Conservation (phyloP, 2,329 filamentous ascomycete genomes). For the Seiridium unicorne region DNA sequence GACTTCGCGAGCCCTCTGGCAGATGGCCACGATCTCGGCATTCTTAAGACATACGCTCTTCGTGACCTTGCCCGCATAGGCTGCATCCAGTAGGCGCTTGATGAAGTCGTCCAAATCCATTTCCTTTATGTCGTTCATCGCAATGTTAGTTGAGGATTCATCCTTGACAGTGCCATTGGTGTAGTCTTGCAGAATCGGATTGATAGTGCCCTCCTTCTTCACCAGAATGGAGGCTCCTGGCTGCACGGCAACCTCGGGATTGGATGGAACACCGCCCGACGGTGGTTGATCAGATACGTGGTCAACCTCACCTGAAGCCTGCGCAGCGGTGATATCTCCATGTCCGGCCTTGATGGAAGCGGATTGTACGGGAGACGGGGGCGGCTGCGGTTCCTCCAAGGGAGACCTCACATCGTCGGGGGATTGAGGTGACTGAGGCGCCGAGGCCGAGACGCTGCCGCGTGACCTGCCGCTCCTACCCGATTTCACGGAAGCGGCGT, state of each 20-base stretch:
- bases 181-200: constrained; percentile 52
- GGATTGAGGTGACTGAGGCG: constrained; percentile 40
- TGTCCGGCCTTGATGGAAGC: constrained; percentile 70
- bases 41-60: constrained; percentile 98
- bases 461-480: constrained; percentile 58
- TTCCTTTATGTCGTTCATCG: constrained; percentile 87
- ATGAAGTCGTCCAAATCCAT: constrained; percentile 98
- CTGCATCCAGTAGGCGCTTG: constrained; percentile 87
- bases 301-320: constrained; percentile 87
- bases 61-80: constrained; percentile 93
- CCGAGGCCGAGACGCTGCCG: constrained; percentile 41
- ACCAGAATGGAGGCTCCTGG: constrained; percentile 89
- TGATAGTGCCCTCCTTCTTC: constrained; percentile 71
- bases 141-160: constrained; percentile 55
- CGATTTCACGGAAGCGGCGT: constrained; percentile 74
- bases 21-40: constrained; percentile 93
- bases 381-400: constrained; percentile 54
- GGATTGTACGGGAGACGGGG: constrained; percentile 85
- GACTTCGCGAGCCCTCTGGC: constrained; percentile 81
- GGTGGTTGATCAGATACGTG: constrained; percentile 90
- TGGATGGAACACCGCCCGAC: constrained; percentile 59
- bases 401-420: constrained; percentile 37
- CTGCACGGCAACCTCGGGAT: constrained; percentile 56
- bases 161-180: constrained; percentile 44
- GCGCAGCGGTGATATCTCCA: constrained; percentile 76